Percentiles rank a stretch among this genome's conserved stretches.
phyloP scores from a whole-genome alignment of 148 eudicot species.

The Drosera capensis region DNA sequence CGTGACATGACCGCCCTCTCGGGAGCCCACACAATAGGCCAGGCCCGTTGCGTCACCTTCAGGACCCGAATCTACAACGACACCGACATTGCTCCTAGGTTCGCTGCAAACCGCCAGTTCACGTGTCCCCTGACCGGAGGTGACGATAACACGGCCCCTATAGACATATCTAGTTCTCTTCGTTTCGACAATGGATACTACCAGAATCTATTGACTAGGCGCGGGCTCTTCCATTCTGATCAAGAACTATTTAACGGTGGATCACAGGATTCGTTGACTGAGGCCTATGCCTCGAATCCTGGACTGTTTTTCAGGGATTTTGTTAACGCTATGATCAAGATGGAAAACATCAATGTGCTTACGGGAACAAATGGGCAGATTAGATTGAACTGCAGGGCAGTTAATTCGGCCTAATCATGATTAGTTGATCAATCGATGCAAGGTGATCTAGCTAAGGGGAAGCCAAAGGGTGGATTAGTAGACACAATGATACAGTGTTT shows the following conservation, averaged over 20 bases:
- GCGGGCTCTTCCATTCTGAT: slow-evolving; percentile 42
- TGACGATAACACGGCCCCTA: slow-evolving; percentile 29
- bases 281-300: slow-evolving; percentile 12
- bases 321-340: slow-evolving; percentile 32
- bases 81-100: slow-evolving; percentile 26
- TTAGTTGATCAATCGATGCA: not conserved
- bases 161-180: slow-evolving; percentile 18
- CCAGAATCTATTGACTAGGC: slow-evolving; percentile 15
- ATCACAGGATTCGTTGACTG: slow-evolving; percentile 21
- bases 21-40: slow-evolving; percentile 48
- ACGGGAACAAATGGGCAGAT: slow-evolving; percentile 42
- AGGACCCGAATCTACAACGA: slow-evolving; percentile 36
- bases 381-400: slow-evolving; percentile 28
- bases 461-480: not conserved
- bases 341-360: slow-evolving; percentile 43
- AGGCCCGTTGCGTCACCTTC: slow-evolving; percentile 30
- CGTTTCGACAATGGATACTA: slow-evolving; percentile 29
- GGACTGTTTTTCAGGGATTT: slow-evolving; percentile 25
- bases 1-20: slow-evolving; percentile 38
- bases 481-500: no score
- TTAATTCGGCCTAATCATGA: slow-evolving; percentile 12
- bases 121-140: slow-evolving; percentile 23
- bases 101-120: slow-evolving; percentile 17
- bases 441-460: not conserved
- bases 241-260: slow-evolving; percentile 49